These are phyloP conservation scores for Marchantia paleacea DNA, from an alignment of 225 moss, liverwort and hornwort genomes.

Conservation along the genomic window DNA sequence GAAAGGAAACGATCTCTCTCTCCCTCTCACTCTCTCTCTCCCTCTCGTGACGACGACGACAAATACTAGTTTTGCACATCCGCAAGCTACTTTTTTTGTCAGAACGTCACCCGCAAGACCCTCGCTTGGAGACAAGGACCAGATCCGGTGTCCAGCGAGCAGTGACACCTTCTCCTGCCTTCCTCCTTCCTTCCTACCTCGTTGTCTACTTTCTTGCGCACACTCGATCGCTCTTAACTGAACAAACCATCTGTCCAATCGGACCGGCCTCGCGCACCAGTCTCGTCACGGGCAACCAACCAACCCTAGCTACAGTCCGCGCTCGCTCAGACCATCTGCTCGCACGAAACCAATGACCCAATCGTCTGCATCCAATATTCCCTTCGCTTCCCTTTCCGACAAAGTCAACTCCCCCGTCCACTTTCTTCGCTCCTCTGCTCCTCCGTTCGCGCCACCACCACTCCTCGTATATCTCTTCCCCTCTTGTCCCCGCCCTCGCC, in stretches of 20 bases:
- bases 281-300: neutral
- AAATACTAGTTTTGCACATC: neutral
- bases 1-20: neutral
- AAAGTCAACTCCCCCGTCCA: constrained; percentile 9
- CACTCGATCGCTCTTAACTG: constrained; percentile 2
- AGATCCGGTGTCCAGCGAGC: constrained; percentile 22
- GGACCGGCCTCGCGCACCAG: neutral
- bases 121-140: constrained; percentile 14
- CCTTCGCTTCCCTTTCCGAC: neutral
- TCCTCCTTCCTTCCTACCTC: neutral
- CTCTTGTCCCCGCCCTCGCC: neutral
- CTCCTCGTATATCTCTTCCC: too few species aligned
- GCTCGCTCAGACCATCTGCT: neutral
- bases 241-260: neutral
- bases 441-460: constrained; percentile 2
- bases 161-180: constrained; percentile 25
- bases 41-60: neutral
- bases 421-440: constrained; percentile 10
- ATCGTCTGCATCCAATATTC: constrained; percentile 7
- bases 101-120: neutral
- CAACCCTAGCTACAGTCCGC: constrained; percentile 26
- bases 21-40: neutral
- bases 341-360: constrained; percentile 12
- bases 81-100: neutral
- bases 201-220: constrained; percentile 2